phyloP scores from a whole-genome alignment of 345 rosid genomes.

The Mallotus nudiflorus region DNA sequence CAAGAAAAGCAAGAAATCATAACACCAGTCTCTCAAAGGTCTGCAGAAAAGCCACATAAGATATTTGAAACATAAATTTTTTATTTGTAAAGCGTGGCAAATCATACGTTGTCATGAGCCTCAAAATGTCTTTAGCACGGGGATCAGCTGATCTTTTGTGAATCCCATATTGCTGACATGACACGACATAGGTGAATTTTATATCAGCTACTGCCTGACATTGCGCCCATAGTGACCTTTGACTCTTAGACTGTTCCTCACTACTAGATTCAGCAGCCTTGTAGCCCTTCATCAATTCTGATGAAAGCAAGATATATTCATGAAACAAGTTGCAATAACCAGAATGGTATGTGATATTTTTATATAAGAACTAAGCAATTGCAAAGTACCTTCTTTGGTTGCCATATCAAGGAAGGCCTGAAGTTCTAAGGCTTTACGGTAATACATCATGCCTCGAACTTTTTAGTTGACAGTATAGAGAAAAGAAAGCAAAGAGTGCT shows the following conservation, averaged over 20 bases:
- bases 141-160: slow-evolving; percentile 79
- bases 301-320: slow-evolving; percentile 12
- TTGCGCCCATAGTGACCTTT: slow-evolving; percentile 78
- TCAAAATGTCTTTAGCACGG: slow-evolving; percentile 89
- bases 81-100: slow-evolving; percentile 4
- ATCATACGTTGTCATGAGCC: slow-evolving; percentile 81
- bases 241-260: slow-evolving; percentile 69
- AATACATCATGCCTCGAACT: slow-evolving; percentile 90
- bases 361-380: background rate
- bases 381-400: slow-evolving; percentile 74
- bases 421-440: slow-evolving; percentile 94
- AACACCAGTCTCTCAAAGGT: background rate
- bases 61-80: background rate
- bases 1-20: slow-evolving; percentile 10
- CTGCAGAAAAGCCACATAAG: background rate
- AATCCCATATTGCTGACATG: slow-evolving; percentile 95
- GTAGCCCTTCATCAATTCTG: slow-evolving; percentile 94
- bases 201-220: slow-evolving; percentile 98
- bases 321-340: background rate
- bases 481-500: background rate
- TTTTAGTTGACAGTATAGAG: slow-evolving; percentile 1
- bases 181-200: slow-evolving; percentile 91
- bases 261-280: slow-evolving; percentile 77
- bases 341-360: background rate
- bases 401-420: slow-evolving; percentile 99